Evolutionary conservation across 768 basidiomycete species (phyloP), one percentile per base, ranked within the genome.

Genomic region (Suillus paluster): DNA sequence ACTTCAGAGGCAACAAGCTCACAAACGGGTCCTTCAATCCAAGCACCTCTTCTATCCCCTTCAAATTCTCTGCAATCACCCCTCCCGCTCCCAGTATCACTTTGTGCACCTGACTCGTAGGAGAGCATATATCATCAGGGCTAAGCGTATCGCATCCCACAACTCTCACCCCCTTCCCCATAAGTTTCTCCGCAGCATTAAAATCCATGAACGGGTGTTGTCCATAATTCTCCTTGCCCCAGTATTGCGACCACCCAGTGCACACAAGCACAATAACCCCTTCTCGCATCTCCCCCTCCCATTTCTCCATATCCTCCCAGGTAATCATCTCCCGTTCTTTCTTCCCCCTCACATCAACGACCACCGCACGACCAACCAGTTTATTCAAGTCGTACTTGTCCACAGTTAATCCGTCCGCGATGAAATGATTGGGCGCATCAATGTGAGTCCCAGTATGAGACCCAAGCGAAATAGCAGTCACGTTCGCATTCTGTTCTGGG

Each of bases 361-460:
- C 77, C 21, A 86, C 69, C 1, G 82, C 81, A 6, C 81, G 82
- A 3, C 83, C 84, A 17, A 88, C 68, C 50, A 90, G 78, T 11
- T 78, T 72, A 4, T 73, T 66, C 14, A 90, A 77, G 33, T 84
- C 81, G 38, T 91, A 76, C 54, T 84, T 75, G 65, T 86, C 84
- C 54, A 91, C 81, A 2, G 83, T 79, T 46, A 73, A 69, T 5
- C 86, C 88, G 54, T 81, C 73, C 6, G 72, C 72, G 70, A 88
- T 70, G 76, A 89, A 91, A 66, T 92, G 90, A 44, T 80, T 84
- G 0, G 90, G 90, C 1, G 90, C 89, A 70, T 92, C 90, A 67
- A 91, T 80, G 74, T 92, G 90, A 9, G 90, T 92, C 46, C 90
- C 90, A 4, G 87, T 86, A 70, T 92, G 90, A 1, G 90, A 85